phyloP scores from a whole-genome alignment of 2,329 filamentous ascomycete genomes.

The Fusarium setosum region DNA sequence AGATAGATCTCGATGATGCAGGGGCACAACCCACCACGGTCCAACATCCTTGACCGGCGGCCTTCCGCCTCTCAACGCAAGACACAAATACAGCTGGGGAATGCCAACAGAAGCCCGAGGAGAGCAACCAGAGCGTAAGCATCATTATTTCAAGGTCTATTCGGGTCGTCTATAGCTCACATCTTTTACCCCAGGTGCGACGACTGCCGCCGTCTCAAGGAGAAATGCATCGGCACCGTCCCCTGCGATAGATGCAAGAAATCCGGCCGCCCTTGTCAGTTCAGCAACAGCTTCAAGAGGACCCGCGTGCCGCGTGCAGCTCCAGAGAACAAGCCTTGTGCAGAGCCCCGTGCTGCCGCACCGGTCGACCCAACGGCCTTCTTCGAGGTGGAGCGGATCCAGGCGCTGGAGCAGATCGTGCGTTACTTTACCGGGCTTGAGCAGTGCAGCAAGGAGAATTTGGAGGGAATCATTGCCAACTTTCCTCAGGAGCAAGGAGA shows the following conservation, averaged over 20 bases:
- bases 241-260: constrained; percentile 36
- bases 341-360: background rate
- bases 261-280: constrained; percentile 18
- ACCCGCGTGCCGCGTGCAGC: constrained; percentile 8
- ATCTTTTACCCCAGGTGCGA: constrained; percentile 26
- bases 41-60: background rate
- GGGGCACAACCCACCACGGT: background rate
- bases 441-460: constrained; percentile 10
- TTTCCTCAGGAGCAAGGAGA: background rate
- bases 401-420: constrained; percentile 29
- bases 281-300: constrained; percentile 26
- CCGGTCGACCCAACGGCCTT: constrained; percentile 5
- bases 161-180: background rate
- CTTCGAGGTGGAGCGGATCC: constrained; percentile 32
- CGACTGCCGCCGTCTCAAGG: constrained; percentile 33
- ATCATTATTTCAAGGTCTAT: background rate
- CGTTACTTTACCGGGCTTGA: constrained; percentile 31
- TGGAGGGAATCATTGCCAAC: constrained; percentile 8
- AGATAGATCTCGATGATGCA: constrained; percentile 1
- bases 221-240: constrained; percentile 31
- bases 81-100: background rate
- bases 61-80: background rate
- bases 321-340: background rate
- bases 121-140: constrained; percentile 16
- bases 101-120: constrained; percentile 2